phyloP scores from a whole-genome alignment of 1,284 basidiomycete species.

The Agroathelia rolfsii region DNA sequence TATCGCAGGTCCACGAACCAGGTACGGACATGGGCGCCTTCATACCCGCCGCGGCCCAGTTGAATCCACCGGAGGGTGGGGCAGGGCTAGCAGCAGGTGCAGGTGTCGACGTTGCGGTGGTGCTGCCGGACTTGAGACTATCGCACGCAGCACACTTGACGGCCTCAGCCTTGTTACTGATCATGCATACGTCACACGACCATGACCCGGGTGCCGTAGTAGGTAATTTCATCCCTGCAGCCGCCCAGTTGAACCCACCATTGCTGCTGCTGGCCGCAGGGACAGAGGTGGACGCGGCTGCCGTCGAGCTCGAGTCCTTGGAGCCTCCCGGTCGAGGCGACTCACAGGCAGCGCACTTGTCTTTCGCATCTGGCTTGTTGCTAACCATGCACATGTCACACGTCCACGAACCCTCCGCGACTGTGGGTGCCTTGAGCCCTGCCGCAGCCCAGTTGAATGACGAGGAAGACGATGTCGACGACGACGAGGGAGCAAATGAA shows the following conservation, averaged over 20 bases:
- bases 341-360: slow-evolving; percentile 46
- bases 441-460: slow-evolving; percentile 31
- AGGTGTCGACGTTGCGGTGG: too few relatives aligned
- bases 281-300: too few relatives aligned
- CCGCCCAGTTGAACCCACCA: slow-evolving; percentile 34
- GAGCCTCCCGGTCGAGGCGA: too few relatives aligned
- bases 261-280: too few relatives aligned
- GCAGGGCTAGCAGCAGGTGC: too few relatives aligned
- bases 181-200: slow-evolving; percentile 35
- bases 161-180: slow-evolving; percentile 33
- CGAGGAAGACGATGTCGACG: too few relatives aligned
- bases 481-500: too few relatives aligned
- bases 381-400: slow-evolving; percentile 36
- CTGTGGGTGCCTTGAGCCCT: slow-evolving; percentile 12
- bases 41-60: slow-evolving; percentile 25
- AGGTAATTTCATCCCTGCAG: slow-evolving; percentile 14
- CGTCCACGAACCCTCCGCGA: slow-evolving; percentile 34
- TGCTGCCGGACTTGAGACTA: too few relatives aligned
- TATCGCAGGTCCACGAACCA: slow-evolving; percentile 35
- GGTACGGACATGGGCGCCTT: slow-evolving; percentile 13
- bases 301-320: too few relatives aligned
- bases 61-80: too few relatives aligned
- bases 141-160: slow-evolving; percentile 47
- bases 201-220: slow-evolving; percentile 24
- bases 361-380: slow-evolving; percentile 31